Percentiles rank a stretch among this genome's conserved stretches.
Evolutionary conservation across 2,329 filamentous ascomycete genomes (phyloP).

Genomic region (Colletotrichum liriopes): DNA sequence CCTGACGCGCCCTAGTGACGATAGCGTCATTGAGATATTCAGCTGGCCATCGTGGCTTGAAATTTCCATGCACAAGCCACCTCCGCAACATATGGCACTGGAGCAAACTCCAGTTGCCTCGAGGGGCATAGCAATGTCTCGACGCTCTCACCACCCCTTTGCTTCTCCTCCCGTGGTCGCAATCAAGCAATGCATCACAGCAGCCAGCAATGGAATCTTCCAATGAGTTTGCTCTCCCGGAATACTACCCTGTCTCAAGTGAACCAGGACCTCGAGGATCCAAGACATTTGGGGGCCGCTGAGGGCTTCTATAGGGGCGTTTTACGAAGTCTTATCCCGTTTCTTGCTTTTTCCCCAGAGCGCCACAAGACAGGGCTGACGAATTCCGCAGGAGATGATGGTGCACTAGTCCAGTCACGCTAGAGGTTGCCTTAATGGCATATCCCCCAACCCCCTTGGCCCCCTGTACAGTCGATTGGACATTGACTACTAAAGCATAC

Average conservation of each 20-base stretch:
- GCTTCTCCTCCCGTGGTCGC: neutral
- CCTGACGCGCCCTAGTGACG: neutral
- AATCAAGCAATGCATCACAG: neutral
- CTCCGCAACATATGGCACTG: neutral
- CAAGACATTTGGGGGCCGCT: constrained; percentile 3
- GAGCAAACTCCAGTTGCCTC: neutral
- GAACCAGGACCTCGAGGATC: neutral
- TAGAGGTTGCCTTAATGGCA: constrained; percentile 3
- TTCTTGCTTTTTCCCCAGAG: neutral
- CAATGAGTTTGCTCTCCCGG: neutral
- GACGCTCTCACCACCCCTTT: neutral
- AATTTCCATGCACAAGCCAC: constrained; percentile 1
- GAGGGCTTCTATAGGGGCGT: constrained; percentile 6
- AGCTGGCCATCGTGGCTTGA: constrained; percentile 10
- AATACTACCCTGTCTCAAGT: neutral
- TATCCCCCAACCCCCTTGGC: constrained; percentile 10
- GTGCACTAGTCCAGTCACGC: neutral
- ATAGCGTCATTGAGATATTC: constrained; percentile 11
- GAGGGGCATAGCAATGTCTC: constrained; percentile 1
- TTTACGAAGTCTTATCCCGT: constrained; percentile 9
- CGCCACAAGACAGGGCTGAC: constrained; percentile 18
- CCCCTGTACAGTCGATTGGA: neutral
- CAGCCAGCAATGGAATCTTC: neutral
- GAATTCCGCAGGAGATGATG: constrained; percentile 24
- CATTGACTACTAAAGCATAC: neutral